These are phyloP conservation scores for Mycothermus thermophilus DNA, from an alignment of 495 filamentous ascomycete genomes.

Conservation along the genomic window DNA sequence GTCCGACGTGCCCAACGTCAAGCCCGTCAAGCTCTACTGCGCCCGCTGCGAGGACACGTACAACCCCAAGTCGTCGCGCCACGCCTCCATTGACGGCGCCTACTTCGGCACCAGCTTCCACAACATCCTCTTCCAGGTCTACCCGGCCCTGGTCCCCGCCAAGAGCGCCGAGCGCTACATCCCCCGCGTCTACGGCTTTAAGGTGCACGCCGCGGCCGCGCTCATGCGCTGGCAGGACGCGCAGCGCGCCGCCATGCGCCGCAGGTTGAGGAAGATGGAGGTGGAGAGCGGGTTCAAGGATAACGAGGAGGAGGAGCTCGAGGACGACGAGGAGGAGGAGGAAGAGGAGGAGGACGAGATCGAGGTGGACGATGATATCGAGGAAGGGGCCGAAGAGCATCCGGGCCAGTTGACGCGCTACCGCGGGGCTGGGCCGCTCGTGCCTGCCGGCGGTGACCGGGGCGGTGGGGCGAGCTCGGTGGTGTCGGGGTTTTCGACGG, in stretches of 20 bases:
- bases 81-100: constrained; percentile 87
- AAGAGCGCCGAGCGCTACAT: constrained; percentile 79
- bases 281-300: constrained; percentile 47
- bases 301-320: constrained; percentile 32
- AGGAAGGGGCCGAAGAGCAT: too few relatives aligned
- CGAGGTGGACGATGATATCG: too few relatives aligned
- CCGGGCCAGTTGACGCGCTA: too few relatives aligned
- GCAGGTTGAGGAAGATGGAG: constrained; percentile 45
- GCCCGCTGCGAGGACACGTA: constrained; percentile 95
- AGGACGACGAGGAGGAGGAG: constrained; percentile 26
- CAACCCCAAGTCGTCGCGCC: constrained; percentile 95
- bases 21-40: constrained; percentile 92
- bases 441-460: too few relatives aligned
- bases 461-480: too few relatives aligned
- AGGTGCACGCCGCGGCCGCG: constrained; percentile 79
- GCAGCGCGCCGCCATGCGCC: constrained; percentile 64
- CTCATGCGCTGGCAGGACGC: constrained; percentile 81
- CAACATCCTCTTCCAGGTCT: constrained; percentile 98
- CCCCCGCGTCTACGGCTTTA: constrained; percentile 86
- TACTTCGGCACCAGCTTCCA: constrained; percentile 98
- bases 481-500: too few relatives aligned
- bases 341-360: constrained; percentile 20
- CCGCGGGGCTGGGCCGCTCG: too few relatives aligned
- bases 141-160: constrained; percentile 70
- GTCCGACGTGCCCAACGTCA: constrained; percentile 69